These are phyloP conservation scores for Oxyria digyna DNA, from an alignment of 148 eudicot species.

Conservation along the genomic window DNA sequence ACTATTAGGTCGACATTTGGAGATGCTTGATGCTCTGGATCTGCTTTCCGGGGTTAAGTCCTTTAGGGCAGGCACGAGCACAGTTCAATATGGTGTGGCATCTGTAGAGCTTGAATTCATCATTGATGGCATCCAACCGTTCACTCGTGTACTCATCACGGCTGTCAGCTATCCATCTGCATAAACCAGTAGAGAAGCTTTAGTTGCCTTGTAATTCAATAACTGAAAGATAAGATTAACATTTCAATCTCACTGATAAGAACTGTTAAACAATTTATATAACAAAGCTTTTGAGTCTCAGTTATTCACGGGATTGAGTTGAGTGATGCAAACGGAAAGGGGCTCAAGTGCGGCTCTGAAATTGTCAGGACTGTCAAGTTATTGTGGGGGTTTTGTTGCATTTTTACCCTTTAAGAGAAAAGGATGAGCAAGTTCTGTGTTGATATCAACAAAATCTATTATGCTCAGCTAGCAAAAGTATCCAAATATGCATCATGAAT, in stretches of 20 bases:
- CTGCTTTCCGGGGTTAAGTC: conserved; percentile 86
- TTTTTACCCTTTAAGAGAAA: not conserved
- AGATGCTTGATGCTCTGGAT: conserved; percentile 80
- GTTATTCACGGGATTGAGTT: too few relatives aligned
- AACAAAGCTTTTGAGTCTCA: not conserved
- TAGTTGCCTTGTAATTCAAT: not conserved
- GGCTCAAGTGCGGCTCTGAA: not conserved
- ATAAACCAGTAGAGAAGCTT: conserved; percentile 9
- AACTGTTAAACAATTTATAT: not conserved
- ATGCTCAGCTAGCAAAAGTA: too few relatives aligned
- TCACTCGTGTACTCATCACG: conserved; percentile 95
- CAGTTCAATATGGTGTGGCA: conserved; percentile 96
- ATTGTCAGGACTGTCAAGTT: not conserved
- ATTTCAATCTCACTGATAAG: not conserved
- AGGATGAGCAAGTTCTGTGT: too few relatives aligned
- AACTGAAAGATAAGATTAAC: not conserved
- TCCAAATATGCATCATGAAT: too few relatives aligned
- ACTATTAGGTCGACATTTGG: conserved; percentile 13
- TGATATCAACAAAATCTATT: not conserved
- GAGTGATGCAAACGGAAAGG: not conserved
- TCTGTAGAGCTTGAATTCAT: conserved; percentile 93
- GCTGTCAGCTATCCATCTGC: conserved; percentile 98
- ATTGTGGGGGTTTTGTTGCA: not conserved
- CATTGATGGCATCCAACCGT: conserved; percentile 76
- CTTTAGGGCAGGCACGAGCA: conserved; percentile 93